Conservation (phyloP, 1,139 yeast genomes). For the Zygosaccharomyces sapae region DNA sequence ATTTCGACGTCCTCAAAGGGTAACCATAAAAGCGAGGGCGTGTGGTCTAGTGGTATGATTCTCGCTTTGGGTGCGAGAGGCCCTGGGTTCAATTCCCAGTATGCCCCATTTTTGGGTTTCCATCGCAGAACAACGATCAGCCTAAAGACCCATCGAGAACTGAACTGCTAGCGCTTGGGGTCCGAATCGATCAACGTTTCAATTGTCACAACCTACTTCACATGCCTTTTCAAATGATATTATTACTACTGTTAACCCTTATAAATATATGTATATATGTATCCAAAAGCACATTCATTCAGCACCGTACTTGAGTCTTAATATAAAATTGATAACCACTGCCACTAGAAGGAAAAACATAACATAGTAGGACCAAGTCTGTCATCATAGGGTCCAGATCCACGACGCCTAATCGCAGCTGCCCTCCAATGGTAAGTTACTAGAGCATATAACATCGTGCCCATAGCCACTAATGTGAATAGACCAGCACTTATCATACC, state of each 20-base stretch:
- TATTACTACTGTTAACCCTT: not conserved
- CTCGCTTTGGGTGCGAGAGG: too few species aligned
- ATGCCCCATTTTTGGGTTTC: too few species aligned
- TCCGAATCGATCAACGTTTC: too few species aligned
- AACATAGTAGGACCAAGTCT: slow-evolving; percentile 98
- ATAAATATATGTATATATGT: not conserved
- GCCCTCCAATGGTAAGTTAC: slow-evolving; percentile 99
- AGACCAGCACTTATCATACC: slow-evolving; percentile 92
- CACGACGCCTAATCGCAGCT: slow-evolving; percentile 93
- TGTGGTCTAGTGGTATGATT: too few species aligned
- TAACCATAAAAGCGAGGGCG: too few species aligned
- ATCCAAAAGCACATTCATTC: not conserved
- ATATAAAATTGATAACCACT: slow-evolving; percentile 82
- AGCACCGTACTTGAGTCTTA: slow-evolving; percentile 56
- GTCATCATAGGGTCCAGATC: slow-evolving; percentile 97
- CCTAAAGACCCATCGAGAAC: too few species aligned
- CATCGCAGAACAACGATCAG: too few species aligned
- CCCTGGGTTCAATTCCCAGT: too few species aligned
- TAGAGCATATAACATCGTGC: slow-evolving; percentile 93
- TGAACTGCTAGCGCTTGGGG: too few species aligned
- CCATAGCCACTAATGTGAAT: slow-evolving; percentile 93
- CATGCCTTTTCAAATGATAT: too few species aligned
- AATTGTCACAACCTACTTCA: too few species aligned
- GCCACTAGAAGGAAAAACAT: slow-evolving; percentile 90
- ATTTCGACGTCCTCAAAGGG: too few species aligned